Conservation (phyloP, 2,329 filamentous ascomycete species). For the Curvularia hawaiiensis region DNA sequence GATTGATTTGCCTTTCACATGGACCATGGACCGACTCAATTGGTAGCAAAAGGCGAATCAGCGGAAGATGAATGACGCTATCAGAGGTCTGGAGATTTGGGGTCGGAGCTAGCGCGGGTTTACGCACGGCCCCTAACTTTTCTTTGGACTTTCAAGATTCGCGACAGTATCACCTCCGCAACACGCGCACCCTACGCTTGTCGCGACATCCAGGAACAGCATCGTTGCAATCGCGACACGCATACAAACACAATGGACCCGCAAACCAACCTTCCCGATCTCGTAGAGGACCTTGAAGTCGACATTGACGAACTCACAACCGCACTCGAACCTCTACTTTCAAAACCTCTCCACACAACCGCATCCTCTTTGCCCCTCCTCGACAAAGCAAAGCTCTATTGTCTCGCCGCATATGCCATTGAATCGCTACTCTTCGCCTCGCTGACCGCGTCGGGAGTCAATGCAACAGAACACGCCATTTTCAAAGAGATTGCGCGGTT, state of each 20-base stretch:
- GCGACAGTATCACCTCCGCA: slow-evolving; percentile 2
- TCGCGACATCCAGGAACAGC: background rate
- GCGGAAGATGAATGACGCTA: slow-evolving; percentile 14
- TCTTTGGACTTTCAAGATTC: slow-evolving; percentile 13
- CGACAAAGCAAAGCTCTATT: slow-evolving; percentile 92
- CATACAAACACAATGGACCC: slow-evolving; percentile 54
- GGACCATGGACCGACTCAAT: slow-evolving; percentile 4
- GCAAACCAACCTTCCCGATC: slow-evolving; percentile 63
- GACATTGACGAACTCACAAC: slow-evolving; percentile 81
- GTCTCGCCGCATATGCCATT: slow-evolving; percentile 85
- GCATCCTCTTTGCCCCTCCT: slow-evolving; percentile 85
- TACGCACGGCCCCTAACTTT: slow-evolving; percentile 37
- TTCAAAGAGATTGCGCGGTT: slow-evolving; percentile 85
- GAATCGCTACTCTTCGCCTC: slow-evolving; percentile 88
- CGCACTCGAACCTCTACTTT: slow-evolving; percentile 74
- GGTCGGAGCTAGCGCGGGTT: slow-evolving; percentile 22
- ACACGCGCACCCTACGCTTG: background rate
- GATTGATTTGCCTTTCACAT: slow-evolving; percentile 31
- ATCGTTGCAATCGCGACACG: background rate
- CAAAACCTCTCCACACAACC: slow-evolving; percentile 66
- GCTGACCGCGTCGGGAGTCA: slow-evolving; percentile 74
- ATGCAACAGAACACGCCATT: slow-evolving; percentile 84
- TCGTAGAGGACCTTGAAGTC: slow-evolving; percentile 75
- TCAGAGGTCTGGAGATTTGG: slow-evolving; percentile 4
- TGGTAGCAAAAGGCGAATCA: background rate